phyloP scores from a whole-genome alignment of 805 yeast genomes.

The Saccharomycopsis sp. region DNA sequence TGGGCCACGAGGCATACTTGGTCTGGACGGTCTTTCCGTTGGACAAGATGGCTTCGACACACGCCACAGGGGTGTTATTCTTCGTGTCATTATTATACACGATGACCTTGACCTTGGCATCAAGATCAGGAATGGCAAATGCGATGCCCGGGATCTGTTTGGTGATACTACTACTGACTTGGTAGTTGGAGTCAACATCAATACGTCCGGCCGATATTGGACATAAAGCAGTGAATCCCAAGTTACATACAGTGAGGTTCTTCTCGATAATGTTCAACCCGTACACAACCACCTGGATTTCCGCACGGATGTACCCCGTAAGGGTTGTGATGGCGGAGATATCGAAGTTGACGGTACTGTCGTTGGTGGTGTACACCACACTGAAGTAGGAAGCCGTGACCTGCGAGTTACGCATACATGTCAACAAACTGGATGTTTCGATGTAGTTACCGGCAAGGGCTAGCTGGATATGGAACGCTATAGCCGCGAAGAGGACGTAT shows the following conservation, averaged over 20 bases:
- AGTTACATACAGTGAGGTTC: constrained; percentile 57
- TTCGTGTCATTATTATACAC: constrained; percentile 47
- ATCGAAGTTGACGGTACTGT: constrained; percentile 55
- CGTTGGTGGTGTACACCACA: constrained; percentile 63
- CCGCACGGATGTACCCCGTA: constrained; percentile 62
- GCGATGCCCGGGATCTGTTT: constrained; percentile 73
- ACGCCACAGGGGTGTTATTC: constrained; percentile 55
- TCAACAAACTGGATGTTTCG: constrained; percentile 63
- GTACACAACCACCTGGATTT: constrained; percentile 64
- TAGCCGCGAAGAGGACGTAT: background rate
- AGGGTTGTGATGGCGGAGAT: constrained; percentile 76
- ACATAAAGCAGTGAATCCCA: constrained; percentile 56
- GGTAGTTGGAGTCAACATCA: constrained; percentile 51
- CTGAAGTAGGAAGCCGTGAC: constrained; percentile 81
- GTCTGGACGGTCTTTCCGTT: constrained; percentile 95
- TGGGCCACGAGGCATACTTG: constrained; percentile 89
- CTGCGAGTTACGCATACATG: constrained; percentile 88
- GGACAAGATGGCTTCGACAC: constrained; percentile 80
- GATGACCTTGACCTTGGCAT: constrained; percentile 77
- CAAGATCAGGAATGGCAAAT: constrained; percentile 87
- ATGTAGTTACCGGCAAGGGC: constrained; percentile 25
- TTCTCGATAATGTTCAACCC: constrained; percentile 61
- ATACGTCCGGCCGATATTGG: constrained; percentile 86
- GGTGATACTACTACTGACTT: constrained; percentile 34
- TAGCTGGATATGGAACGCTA: background rate